Conservation (phyloP, 257 asterid species). For the Fraxinus pennsylvanica region DNA sequence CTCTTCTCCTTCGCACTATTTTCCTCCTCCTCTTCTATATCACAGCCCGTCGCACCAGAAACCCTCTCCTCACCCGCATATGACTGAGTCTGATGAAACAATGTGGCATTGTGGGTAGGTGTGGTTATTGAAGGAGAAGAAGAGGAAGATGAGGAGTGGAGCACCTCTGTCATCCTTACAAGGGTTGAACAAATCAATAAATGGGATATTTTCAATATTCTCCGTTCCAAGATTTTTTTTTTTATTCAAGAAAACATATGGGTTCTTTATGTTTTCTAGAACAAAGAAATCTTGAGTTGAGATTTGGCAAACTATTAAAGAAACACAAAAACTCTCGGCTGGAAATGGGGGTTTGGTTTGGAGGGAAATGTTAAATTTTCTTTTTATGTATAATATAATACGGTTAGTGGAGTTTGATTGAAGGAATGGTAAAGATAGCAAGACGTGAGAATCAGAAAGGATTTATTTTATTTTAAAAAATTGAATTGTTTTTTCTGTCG, state of each 20-base stretch:
- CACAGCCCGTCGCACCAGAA: slow-evolving; percentile 34
- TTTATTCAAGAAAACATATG: slow-evolving; percentile 35
- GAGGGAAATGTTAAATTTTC: slow-evolving; percentile 29
- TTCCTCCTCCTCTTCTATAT: slow-evolving; percentile 43
- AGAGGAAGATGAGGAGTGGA: slow-evolving; percentile 83
- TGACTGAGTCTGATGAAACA: slow-evolving; percentile 56
- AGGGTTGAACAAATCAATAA: slow-evolving; percentile 45
- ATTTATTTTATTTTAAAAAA: slow-evolving; percentile 20
- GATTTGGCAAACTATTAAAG: slow-evolving; percentile 17
- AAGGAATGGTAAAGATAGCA: slow-evolving; percentile 48
- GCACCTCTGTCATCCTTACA: slow-evolving; percentile 83
- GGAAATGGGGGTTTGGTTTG: slow-evolving; percentile 31
- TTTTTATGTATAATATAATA: slow-evolving; percentile 10
- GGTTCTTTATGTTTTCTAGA: slow-evolving; percentile 17
- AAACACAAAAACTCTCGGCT: slow-evolving; percentile 13
- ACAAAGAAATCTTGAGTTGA: slow-evolving; percentile 24
- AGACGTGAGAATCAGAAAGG: slow-evolving; percentile 84
- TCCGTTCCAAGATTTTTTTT: slow-evolving; percentile 21
- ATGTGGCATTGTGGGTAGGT: slow-evolving; percentile 69
- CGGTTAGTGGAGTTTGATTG: slow-evolving; percentile 50
- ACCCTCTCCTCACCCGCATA: slow-evolving; percentile 38
- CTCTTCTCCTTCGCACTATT: slow-evolving; percentile 52
- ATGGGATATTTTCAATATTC: slow-evolving; percentile 26
- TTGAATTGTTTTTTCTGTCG: slow-evolving; percentile 5
- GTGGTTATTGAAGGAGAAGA: slow-evolving; percentile 78